Base-by-base conservation (phyloP, 2,329 filamentous ascomycete genomes). In the Fusarium musae region DNA sequence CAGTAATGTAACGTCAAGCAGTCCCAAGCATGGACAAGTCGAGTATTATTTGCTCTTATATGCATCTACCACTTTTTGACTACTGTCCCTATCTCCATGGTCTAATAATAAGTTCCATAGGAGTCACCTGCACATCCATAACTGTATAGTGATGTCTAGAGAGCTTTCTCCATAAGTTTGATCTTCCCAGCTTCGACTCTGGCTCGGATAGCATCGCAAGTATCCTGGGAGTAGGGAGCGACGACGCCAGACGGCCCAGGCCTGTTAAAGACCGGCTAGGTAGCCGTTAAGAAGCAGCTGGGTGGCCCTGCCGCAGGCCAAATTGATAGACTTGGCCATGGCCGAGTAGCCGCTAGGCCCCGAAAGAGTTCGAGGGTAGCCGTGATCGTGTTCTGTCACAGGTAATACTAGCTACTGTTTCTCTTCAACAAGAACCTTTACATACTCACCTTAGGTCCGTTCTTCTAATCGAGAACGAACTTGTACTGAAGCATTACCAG, bases 401-500 rank as follows among this genome's bases (percentile, higher is more conserved):
- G 3, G 7, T 3, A 7, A 23, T 26, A 11, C 34, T 11, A 60
- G 40, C 37, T n/a, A 42, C 9, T n/a, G 3, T 19, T 7, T 3
- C 9, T 5, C 6, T 11, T 19, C 9, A 1, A 13, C 1, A 32
- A 40, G 28, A 5, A 15, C 17, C 4, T 10, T 19, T 13, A 9
- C 7, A 17, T 17, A 30, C 16, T 61, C 5, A 42, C 43, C 21
- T 61, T 16, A 6, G 28, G 11, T 3, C 36, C 28, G 5, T 61
- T 10, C 9, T 30, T 42, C 42, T 23, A 21, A 3, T 42, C 11
- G 3, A 42, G 6, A 16, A 63, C 30, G 19, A 61, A 49, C 9
- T 62, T 62, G 36, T 62, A 43, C 12, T 61, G 34, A 3, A 63
- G 36, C 28, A 63, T 49, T n/a, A 30, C 12, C 9, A 63, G 13